Percentiles rank a stretch among this genome's conserved stretches.
phyloP scores from a whole-genome alignment of 164 flowering plant genomes.

The Annona cherimola region DNA sequence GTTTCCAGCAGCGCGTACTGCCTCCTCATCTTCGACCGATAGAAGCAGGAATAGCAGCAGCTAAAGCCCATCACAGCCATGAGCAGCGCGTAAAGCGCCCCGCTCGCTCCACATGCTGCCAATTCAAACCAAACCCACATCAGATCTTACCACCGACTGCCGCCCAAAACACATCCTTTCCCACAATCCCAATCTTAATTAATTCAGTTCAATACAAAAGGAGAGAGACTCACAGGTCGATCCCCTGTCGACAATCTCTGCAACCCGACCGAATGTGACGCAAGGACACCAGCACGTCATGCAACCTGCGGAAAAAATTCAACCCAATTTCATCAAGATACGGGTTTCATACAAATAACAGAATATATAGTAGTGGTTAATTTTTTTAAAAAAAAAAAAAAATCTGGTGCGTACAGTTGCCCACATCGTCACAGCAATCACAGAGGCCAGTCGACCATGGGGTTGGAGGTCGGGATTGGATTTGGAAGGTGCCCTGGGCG shows the following conservation, averaged over 20 bases:
- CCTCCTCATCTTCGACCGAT: constrained; percentile 17
- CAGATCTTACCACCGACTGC: not conserved
- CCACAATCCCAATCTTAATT: not conserved
- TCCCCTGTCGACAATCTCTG: constrained; percentile 12
- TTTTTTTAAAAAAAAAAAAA: not conserved
- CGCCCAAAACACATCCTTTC: not conserved
- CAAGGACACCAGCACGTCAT: constrained; percentile 30
- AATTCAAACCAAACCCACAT: not conserved
- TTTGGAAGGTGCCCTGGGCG: not conserved
- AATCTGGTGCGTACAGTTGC: constrained; percentile 28
- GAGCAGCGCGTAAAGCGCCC: constrained; percentile 13
- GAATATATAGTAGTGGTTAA: not conserved
- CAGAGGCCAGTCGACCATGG: constrained; percentile 59
- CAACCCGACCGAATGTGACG: constrained; percentile 12
- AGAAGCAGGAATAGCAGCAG: constrained; percentile 19
- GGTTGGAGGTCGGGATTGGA: constrained; percentile 18
- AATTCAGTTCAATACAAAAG: not conserved
- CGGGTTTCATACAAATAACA: not conserved
- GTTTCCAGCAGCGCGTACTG: constrained; percentile 5
- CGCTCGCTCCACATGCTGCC: constrained; percentile 11
- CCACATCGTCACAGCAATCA: constrained; percentile 31
- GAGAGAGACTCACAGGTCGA: constrained; percentile 1
- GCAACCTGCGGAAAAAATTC: constrained; percentile 32
- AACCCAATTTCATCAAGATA: too few relatives aligned
- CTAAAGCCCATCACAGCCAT: constrained; percentile 5